Conservation (phyloP, 2,329 filamentous ascomycete species). For the Ophiostoma australiae region DNA sequence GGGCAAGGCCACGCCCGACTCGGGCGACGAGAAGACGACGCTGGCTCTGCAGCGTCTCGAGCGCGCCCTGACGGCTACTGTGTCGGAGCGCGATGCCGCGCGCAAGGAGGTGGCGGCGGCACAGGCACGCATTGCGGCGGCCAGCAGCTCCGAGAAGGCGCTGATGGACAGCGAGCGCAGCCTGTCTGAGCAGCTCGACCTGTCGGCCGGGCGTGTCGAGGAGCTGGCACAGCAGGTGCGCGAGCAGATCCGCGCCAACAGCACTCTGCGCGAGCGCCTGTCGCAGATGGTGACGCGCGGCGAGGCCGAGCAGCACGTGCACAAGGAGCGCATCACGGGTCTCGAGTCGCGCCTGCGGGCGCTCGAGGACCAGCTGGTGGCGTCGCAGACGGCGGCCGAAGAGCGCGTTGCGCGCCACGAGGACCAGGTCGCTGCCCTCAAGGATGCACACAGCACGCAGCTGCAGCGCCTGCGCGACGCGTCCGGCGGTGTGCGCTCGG, state of each 20-base stretch:
- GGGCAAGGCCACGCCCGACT: slow-evolving; percentile 59
- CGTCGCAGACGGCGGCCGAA: slow-evolving; percentile 80
- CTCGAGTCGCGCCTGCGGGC: slow-evolving; percentile 75
- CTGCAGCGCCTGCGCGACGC: slow-evolving; percentile 65
- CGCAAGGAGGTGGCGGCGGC: slow-evolving; percentile 60
- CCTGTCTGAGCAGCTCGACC: slow-evolving; percentile 64
- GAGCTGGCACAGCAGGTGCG: slow-evolving; percentile 73
- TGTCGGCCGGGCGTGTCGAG: slow-evolving; percentile 68
- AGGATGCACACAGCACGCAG: slow-evolving; percentile 71
- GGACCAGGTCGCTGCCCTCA: slow-evolving; percentile 70
- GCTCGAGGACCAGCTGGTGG: slow-evolving; percentile 78
- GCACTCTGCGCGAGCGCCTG: slow-evolving; percentile 68
- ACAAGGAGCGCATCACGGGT: slow-evolving; percentile 73
- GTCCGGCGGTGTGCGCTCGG: slow-evolving; percentile 28
- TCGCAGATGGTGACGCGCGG: slow-evolving; percentile 75
- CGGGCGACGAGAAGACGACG: slow-evolving; percentile 55
- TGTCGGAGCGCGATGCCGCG: slow-evolving; percentile 68
- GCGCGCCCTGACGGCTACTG: slow-evolving; percentile 61
- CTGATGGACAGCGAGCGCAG: slow-evolving; percentile 56
- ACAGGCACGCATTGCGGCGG: slow-evolving; percentile 54
- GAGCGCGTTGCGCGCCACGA: slow-evolving; percentile 79
- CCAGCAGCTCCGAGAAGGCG: slow-evolving; percentile 53
- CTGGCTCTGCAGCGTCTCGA: slow-evolving; percentile 62
- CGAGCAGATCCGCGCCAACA: slow-evolving; percentile 73
- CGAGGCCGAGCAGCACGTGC: slow-evolving; percentile 75